Evolutionary conservation across 305 asterid species (phyloP), one percentile per base, ranked within the genome.

Genomic region (Coffea humblotiana): DNA sequence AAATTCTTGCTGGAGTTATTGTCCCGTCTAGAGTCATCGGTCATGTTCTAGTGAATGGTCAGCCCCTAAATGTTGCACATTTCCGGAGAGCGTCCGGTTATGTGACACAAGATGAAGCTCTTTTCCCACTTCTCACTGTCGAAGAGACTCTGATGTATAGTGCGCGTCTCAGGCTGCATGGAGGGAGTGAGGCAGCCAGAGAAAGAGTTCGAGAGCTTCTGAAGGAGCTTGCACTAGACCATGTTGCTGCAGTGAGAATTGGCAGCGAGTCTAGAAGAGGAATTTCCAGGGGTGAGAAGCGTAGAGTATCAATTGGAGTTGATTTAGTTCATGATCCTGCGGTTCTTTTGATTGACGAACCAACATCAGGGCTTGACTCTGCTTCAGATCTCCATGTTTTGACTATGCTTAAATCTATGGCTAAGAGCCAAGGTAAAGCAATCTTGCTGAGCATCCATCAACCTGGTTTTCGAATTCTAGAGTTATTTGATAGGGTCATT

Each of bases 361-460:
- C 97, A 1, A 92, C 98, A 27, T 92, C 97, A 0, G 97, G 98
- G 8, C 84, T 92, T 29, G 97, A 94, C 65, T 92, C 97, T 3
- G 86, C 94, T 0, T 89, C 97, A 43, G 97, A 97, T n/a, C 88
- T 91, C 63, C 91, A 89, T 67, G 84, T 92, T 4, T 66, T 91
- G 35, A 69, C 90, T 21, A 69, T 91, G 48, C 85, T 94, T 56
- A 88, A 88, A 78, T 52, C 74, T 15, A 89, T 91, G 90, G 95
- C 84, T 1, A 87, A 79, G 29, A 80, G 67, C 74, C 92, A 86
- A 71, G 72, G 79, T 12, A 91, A 89, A 84, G 92, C 97, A 0
- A 81, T 92, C 67, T 77, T 92, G 76, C 63, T 94, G 70, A 91
- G 97, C 63, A 89, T 94, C 67, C 98, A 92, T 78, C 98, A 92